Base-by-base conservation (phyloP, 2,329 filamentous ascomycete genomes). In the Anisogramma anomala region DNA sequence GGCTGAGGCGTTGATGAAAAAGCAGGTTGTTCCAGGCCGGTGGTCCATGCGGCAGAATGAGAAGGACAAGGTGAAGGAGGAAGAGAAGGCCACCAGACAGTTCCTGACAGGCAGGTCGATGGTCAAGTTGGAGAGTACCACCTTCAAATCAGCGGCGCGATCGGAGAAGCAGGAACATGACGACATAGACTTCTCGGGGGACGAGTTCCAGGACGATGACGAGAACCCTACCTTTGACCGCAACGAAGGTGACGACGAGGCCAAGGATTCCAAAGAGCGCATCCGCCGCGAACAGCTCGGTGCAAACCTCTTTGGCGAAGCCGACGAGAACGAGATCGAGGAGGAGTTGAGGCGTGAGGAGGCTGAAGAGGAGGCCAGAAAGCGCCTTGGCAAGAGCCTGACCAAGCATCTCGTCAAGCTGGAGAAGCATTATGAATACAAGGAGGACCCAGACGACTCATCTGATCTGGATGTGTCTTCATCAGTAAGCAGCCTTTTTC, bases 161-260 rank as follows among this genome's bases (percentile, higher is more conserved):
- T 72, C 60, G 37, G 79, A 85, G 53, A 74, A 75, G 49, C 68
- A 79, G 53, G 82, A 87, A 40, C 81, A 85, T 50, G 74, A 79
- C 47, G 79, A 84, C 48, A 64, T 82, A 26, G 77, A 81, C 51
- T 68, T 81, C 56, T 74, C 76, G 15, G 76, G 74, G 8, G 77
- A 80, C 43, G 79, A 84, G 52, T 95, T 95, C 55, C 84, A 88
- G 50, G 84, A 94, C 53, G 86, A 93, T 53, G 86, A 94, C 54
- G 86, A 93, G 56, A 77, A 82, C 17, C 72, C 77, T 2, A 73
- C 82, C 31, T 74, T 86, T 38, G 85, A 91, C 50, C 69, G 68
- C 13, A 84, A 91, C 38, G 78, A 87, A 38, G 78, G 87, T 22
- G 86, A 94, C 46, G 88, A 94, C 50, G 84, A 88, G 36, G 64